These are phyloP conservation scores for Globisporangium okanoganense DNA, from an alignment of 352 stramenopile species.

Conservation along the genomic window DNA sequence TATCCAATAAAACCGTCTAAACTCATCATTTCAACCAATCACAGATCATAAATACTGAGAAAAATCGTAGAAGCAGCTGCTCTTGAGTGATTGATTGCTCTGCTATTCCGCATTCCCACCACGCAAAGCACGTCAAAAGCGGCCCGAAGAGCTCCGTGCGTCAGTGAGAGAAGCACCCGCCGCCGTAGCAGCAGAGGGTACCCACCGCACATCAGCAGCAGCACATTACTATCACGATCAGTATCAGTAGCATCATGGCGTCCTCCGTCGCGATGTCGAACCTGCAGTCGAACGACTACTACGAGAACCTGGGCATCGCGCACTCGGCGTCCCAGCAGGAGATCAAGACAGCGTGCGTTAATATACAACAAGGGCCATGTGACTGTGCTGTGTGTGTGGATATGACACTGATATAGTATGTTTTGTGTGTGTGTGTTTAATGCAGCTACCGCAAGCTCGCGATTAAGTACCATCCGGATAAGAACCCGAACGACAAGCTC, in stretches of 20 bases:
- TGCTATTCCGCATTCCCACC: not conserved
- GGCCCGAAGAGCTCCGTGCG: not conserved
- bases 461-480: conserved; percentile 93
- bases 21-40: too few relatives aligned
- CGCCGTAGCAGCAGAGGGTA: not conserved
- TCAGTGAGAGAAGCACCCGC: not conserved
- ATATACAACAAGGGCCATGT: not conserved
- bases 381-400: too few relatives aligned
- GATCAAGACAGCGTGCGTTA: conserved; percentile 83
- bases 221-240: not conserved
- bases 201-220: not conserved
- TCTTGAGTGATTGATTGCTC: not conserved
- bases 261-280: conserved; percentile 27
- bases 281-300: conserved; percentile 78
- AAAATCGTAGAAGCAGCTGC: not conserved
- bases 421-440: not conserved
- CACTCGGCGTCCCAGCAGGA: conserved; percentile 66
- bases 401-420: not conserved
- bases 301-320: conserved; percentile 78
- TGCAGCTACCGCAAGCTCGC: conserved; percentile 88
- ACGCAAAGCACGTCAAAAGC: too few relatives aligned
- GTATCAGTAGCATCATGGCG: not conserved
- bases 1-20: not conserved
- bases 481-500: conserved; percentile 84
- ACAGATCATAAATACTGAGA: not conserved